Evolutionary conservation across 2,329 filamentous ascomycete genomes (phyloP), one percentile per base, ranked within the genome.

Genomic region (Epichloe glyceriae): DNA sequence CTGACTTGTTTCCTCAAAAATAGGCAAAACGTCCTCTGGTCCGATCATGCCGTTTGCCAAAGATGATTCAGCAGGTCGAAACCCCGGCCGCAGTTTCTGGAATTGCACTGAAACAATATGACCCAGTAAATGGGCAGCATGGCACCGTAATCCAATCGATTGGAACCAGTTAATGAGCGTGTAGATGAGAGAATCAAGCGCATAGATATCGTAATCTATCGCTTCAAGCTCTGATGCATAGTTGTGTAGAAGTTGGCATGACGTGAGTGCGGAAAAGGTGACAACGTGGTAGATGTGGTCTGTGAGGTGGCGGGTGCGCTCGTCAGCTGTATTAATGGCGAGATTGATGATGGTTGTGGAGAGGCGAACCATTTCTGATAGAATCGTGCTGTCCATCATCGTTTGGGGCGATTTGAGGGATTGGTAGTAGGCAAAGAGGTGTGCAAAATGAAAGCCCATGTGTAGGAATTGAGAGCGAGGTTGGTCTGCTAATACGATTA

Each of bases 271-370:
- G 1, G 61, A 58, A 37, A 63, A 62, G 6, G 55, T 57, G n/a
- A 63, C 34, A 17, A 60, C 49, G 33, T 62, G 61, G 30, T 62
- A 63, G 11, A 63, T 62, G 39, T 63, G 61, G 38, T 63, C 61
- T 0, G 61, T 63, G 14, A 63, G 46, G 38, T 63, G 61, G 0
- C 58, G 56, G 12, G 60, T 62, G 1, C 61, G 58, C 14, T 59
- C 61, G 17, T 63, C 61, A 0, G 56, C 39, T 15, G 60, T 62
- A 15, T 61, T 57, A 4, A 64, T 58, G n/a, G 60, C 61, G 0
- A 64, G 55, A 1, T 56, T 59, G 15, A 65, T 61, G 33, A 65
- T 61, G 0, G 50, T 54, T 43, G 54, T 55, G 0, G 57, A 56
- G 0, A 54, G 52, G 0, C 49, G 50, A 2, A 63, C 51, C 58